These are phyloP conservation scores for Ceratobasidium theobromae DNA, from an alignment of 1,284 basidiomycete genomes.

Conservation along the genomic window DNA sequence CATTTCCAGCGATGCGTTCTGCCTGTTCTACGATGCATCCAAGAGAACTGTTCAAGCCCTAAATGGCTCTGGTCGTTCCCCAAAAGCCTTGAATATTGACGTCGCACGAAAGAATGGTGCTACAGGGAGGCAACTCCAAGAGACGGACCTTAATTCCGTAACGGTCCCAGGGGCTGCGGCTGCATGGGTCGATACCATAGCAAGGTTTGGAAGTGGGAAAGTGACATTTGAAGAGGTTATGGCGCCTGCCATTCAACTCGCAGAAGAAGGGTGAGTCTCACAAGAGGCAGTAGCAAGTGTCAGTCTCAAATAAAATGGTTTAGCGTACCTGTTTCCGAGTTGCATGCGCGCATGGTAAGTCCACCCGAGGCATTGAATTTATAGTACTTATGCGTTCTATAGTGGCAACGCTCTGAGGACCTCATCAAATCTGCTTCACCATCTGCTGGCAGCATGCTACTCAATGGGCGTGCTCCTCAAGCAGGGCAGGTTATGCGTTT, in stretches of 20 bases:
- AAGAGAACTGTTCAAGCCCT: slow-evolving; percentile 77
- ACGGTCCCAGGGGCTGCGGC: slow-evolving; percentile 96
- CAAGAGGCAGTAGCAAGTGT: neutral
- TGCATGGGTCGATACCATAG: slow-evolving; percentile 89
- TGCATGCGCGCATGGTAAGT: slow-evolving; percentile 60
- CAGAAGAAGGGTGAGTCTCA: slow-evolving; percentile 74
- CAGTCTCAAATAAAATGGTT: slow-evolving; percentile 30
- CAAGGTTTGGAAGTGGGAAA: slow-evolving; percentile 81
- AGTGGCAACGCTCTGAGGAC: slow-evolving; percentile 77
- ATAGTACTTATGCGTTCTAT: neutral
- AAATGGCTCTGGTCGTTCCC: slow-evolving; percentile 86
- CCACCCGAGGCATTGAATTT: neutral
- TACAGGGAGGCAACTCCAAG: slow-evolving; percentile 64
- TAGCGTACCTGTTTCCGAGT: slow-evolving; percentile 78
- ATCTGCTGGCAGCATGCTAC: slow-evolving; percentile 80
- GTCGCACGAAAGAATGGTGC: slow-evolving; percentile 72
- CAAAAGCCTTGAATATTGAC: slow-evolving; percentile 75
- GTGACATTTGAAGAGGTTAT: slow-evolving; percentile 80
- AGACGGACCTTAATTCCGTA: slow-evolving; percentile 79
- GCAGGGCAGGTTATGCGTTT: slow-evolving; percentile 77
- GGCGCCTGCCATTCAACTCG: slow-evolving; percentile 80
- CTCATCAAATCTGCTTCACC: slow-evolving; percentile 81
- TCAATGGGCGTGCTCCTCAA: slow-evolving; percentile 74
- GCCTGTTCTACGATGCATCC: slow-evolving; percentile 85
- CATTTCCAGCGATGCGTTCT: slow-evolving; percentile 77